A percentile compares a stretch with the other conserved stretches of the same genome.
phyloP scores from a whole-genome alignment of 73 alveolate species.

The Loxodes magnus region DNA sequence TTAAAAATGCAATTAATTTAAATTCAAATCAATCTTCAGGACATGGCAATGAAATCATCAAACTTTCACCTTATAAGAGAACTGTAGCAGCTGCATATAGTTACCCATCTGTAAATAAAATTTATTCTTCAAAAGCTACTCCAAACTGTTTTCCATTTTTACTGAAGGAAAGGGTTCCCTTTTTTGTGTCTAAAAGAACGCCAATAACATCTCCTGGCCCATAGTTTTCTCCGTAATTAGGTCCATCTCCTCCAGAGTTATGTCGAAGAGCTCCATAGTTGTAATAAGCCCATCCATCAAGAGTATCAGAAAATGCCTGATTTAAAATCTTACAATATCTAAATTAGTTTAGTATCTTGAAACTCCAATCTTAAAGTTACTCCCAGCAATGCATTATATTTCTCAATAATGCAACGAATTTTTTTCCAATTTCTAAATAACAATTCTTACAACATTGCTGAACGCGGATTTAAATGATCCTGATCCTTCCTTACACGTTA shows the following conservation, averaged over 20 bases:
- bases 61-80: too few species aligned
- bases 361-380: conserved; percentile 19
- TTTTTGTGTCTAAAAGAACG: conserved; percentile 11
- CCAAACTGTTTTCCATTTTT: conserved; percentile 16
- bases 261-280: conserved; percentile 19
- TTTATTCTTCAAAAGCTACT: conserved; percentile 13
- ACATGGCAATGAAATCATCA: too few species aligned
- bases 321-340: too few species aligned
- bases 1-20: too few species aligned
- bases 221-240: conserved; percentile 14
- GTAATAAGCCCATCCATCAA: conserved; percentile 23
- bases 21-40: too few species aligned
- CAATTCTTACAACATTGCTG: too few species aligned
- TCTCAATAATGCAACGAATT: conserved; percentile 20
- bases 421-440: too few species aligned
- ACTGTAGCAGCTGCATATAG: too few species aligned
- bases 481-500: too few species aligned
- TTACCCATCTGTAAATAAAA: too few species aligned
- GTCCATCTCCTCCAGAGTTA: conserved; percentile 21
- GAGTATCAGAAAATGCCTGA: conserved; percentile 19
- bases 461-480: too few species aligned
- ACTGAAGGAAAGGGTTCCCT: conserved; percentile 18
- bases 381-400: conserved; percentile 5
- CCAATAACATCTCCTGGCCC: conserved; percentile 11
- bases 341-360: conserved; percentile 1